Conservation (phyloP, 2,329 filamentous ascomycete species). For the Rachicladosporium sp. region DNA sequence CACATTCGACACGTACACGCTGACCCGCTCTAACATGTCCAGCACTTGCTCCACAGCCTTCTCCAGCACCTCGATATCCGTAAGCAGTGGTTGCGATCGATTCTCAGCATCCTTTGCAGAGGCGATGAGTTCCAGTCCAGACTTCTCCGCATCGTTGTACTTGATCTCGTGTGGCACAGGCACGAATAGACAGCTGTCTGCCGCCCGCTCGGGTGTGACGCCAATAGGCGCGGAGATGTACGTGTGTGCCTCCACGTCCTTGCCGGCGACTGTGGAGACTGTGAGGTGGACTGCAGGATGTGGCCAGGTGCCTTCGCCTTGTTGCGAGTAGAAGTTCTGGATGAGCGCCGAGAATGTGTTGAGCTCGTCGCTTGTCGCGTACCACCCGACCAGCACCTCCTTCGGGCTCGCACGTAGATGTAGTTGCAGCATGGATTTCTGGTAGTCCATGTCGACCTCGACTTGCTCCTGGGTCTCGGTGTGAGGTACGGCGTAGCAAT, state of each 20-base stretch:
- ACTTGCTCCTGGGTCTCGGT: conserved; percentile 98
- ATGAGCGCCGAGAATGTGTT: conserved; percentile 98
- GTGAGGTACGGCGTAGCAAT: conserved; percentile 95
- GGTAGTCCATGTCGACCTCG: conserved; percentile 98
- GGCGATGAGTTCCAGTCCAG: conserved; percentile 70
- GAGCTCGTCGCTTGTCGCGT: conserved; percentile 90
- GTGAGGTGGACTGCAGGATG: conserved; percentile 97
- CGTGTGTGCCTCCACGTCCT: conserved; percentile 78
- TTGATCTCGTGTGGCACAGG: conserved; percentile 91
- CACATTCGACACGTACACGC: conserved; percentile 83
- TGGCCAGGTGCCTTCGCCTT: conserved; percentile 92
- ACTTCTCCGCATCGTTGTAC: conserved; percentile 69
- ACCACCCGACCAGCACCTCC: conserved; percentile 94
- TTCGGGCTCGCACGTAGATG: conserved; percentile 89
- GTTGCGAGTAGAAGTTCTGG: conserved; percentile 97
- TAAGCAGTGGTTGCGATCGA: conserved; percentile 59
- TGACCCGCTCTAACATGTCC: conserved; percentile 79
- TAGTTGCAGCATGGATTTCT: conserved; percentile 96
- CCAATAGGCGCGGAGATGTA: conserved; percentile 95
- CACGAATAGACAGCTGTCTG: conserved; percentile 94
- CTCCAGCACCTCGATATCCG: conserved; percentile 83
- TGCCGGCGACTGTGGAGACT: conserved; percentile 76
- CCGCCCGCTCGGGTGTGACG: conserved; percentile 85
- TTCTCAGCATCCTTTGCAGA: conserved; percentile 68
- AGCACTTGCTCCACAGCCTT: conserved; percentile 77